Conservation (phyloP, 2,329 filamentous ascomycete species). For the Grosmannia penicillata region DNA sequence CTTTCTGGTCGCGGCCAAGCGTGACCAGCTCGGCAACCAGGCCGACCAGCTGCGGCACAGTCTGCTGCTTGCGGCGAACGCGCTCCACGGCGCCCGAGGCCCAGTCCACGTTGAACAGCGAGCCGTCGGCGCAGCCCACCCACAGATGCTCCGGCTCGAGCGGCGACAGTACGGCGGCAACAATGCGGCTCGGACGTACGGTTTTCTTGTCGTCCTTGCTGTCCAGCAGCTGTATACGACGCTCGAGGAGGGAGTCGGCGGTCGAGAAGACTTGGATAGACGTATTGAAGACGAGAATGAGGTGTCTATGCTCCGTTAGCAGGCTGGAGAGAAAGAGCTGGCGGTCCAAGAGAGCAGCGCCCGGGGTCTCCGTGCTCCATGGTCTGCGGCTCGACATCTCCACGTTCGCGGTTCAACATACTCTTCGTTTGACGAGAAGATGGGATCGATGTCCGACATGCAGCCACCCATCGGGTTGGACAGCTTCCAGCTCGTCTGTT, state of each 20-base stretch:
- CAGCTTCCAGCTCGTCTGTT: slow-evolving; percentile 33
- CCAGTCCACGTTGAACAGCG: slow-evolving; percentile 45
- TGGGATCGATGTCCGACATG: slow-evolving; percentile 49
- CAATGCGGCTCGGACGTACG: slow-evolving; percentile 14
- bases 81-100: slow-evolving; percentile 25
- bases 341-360: no score
- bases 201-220: slow-evolving; percentile 11
- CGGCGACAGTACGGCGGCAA: slow-evolving; percentile 25
- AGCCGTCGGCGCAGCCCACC: slow-evolving; percentile 44
- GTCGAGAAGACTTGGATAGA: slow-evolving; percentile 72
- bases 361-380: no score
- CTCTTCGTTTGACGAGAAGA: slow-evolving; percentile 47
- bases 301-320: slow-evolving; percentile 37
- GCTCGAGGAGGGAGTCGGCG: slow-evolving; percentile 63
- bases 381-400: no score
- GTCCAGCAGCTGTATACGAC: slow-evolving; percentile 46
- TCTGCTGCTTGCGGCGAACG: slow-evolving; percentile 23
- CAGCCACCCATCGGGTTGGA: slow-evolving; percentile 51
- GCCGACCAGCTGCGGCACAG: slow-evolving; percentile 23
- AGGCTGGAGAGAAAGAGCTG: no score
- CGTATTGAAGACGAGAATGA: slow-evolving; percentile 61
- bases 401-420: no score
- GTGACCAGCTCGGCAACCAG: slow-evolving; percentile 26
- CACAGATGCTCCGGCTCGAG: slow-evolving; percentile 33
- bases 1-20: slow-evolving; percentile 20